Conservation (phyloP, 345 rosid genomes). For the Melastoma malabathricum region DNA sequence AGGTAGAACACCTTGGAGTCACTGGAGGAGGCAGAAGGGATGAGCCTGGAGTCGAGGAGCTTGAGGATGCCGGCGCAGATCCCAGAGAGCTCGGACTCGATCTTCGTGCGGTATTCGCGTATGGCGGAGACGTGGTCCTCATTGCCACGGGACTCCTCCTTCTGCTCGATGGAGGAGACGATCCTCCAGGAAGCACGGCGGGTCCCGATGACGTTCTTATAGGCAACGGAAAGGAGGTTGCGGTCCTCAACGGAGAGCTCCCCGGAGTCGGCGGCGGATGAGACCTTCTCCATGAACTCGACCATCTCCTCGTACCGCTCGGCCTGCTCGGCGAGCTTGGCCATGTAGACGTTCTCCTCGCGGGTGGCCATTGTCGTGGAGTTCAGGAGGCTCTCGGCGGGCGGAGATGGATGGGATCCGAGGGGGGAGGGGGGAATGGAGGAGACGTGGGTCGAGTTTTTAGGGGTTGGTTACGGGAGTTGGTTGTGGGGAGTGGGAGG, state of each 20-base stretch:
- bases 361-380: conserved; percentile 25
- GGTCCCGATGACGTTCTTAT: conserved; percentile 95
- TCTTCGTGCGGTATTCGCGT: conserved; percentile 73
- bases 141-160: conserved; percentile 87
- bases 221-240: conserved; percentile 91
- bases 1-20: conserved; percentile 82
- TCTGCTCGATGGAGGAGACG: conserved; percentile 82
- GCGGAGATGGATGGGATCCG: too few relatives aligned
- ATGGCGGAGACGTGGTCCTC: conserved; percentile 70
- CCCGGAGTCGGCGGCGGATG: conserved; percentile 37
- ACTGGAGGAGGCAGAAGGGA: conserved; percentile 56
- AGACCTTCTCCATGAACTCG: conserved; percentile 80
- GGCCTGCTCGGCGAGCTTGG: conserved; percentile 90
- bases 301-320: conserved; percentile 97
- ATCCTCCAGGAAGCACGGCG: conserved; percentile 88
- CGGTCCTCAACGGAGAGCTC: conserved; percentile 81
- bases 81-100: conserved; percentile 60
- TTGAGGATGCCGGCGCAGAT: conserved; percentile 79
- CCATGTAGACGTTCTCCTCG: conserved; percentile 80
- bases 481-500: too few relatives aligned
- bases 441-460: too few relatives aligned
- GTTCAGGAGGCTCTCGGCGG: too few relatives aligned
- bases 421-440: too few relatives aligned
- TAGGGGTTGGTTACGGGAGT: too few relatives aligned
- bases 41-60: conserved; percentile 57